Evolutionary conservation across 2,329 filamentous ascomycete species (phyloP).

Genomic region (Elsinoe fawcettii): DNA sequence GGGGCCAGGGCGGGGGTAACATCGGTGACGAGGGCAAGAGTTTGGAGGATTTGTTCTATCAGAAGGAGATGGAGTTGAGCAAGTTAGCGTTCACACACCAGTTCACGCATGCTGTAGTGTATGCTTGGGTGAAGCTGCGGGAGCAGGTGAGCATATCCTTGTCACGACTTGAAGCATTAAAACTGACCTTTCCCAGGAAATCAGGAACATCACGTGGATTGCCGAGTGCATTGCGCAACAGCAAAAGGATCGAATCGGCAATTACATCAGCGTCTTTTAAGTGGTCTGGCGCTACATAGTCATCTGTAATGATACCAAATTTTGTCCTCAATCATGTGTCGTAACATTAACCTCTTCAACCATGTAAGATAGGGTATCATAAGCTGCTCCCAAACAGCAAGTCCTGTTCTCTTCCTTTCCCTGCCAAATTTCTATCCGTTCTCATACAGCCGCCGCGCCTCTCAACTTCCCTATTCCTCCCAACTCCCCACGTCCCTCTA

Average conservation of each 20-base stretch:
- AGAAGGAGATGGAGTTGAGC: slow-evolving; percentile 98
- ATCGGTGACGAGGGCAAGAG: slow-evolving; percentile 76
- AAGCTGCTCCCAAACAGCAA: not conserved
- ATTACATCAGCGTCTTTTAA: slow-evolving; percentile 96
- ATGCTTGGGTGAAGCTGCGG: slow-evolving; percentile 93
- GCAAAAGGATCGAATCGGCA: slow-evolving; percentile 97
- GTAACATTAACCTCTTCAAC: not conserved
- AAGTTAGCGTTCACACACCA: slow-evolving; percentile 93
- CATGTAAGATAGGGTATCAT: not conserved
- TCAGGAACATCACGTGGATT: slow-evolving; percentile 99
- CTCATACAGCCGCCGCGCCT: too few relatives aligned
- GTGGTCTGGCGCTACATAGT: slow-evolving; percentile 3
- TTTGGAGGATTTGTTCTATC: slow-evolving; percentile 95
- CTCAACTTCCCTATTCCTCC: not conserved
- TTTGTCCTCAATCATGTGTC: not conserved
- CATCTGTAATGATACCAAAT: slow-evolving; percentile 12
- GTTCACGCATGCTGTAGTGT: slow-evolving; percentile 90
- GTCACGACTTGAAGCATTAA: not conserved
- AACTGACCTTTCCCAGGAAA: slow-evolving; percentile 59
- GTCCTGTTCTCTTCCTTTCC: too few relatives aligned
- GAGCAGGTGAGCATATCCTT: slow-evolving; percentile 66
- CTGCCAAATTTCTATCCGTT: not conserved
- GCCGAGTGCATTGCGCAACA: slow-evolving; percentile 99
- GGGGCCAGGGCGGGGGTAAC: slow-evolving; percentile 60
- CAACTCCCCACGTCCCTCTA: slow-evolving; percentile 15